Evolutionary conservation across 129 eudicot species (phyloP), one percentile per base, ranked within the genome.

Genomic region (Arctium lappa): DNA sequence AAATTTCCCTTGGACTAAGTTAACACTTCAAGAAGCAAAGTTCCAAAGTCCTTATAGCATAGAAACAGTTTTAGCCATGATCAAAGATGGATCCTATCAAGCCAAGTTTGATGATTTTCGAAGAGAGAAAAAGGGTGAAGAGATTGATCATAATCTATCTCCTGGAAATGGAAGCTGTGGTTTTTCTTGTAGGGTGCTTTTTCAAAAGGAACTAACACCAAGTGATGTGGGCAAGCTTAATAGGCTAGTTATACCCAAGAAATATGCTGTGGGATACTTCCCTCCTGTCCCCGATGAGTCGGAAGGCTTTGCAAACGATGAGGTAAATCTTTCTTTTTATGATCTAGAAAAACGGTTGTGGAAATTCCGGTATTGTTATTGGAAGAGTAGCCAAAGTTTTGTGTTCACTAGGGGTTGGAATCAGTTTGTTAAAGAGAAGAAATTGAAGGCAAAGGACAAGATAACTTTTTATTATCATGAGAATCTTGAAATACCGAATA

Each of bases 381-480:
- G 97, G 95, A 91, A 88, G 89, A 93, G 97, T 82, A 93, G 97
- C 76, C 92, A 93, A 9, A 93, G 95, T 31, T 96, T 78, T 70
- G 98, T 93, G 73, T 93, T 96, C 78, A 91, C 99, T 0, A 84
- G 91, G 68, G 99, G 99, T 0, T 96, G 99, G 99, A 91, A 89
- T 65, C 84, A 84, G 81, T 96, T 96, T 83, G 99, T 96, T 37
- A 92, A 84, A 74, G 95, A 83, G 8, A 93, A 91, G 86, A 86
- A 84, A 5, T 32, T 96, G 4, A 85, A 82, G 78, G 85, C 88
- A 0, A 87, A 78, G 22, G 99, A 96, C 77, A 88, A 71, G 70
- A 76, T 96, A n/a, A 74, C 71, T 38, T 96, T 95, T 82, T 90
- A 85, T n/a, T 12, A 53, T 66, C 80, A 68, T 80, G 82, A 65